These are phyloP conservation scores for Fusarium tricinctum DNA, from an alignment of 2,329 filamentous ascomycete species.

Conservation along the genomic window DNA sequence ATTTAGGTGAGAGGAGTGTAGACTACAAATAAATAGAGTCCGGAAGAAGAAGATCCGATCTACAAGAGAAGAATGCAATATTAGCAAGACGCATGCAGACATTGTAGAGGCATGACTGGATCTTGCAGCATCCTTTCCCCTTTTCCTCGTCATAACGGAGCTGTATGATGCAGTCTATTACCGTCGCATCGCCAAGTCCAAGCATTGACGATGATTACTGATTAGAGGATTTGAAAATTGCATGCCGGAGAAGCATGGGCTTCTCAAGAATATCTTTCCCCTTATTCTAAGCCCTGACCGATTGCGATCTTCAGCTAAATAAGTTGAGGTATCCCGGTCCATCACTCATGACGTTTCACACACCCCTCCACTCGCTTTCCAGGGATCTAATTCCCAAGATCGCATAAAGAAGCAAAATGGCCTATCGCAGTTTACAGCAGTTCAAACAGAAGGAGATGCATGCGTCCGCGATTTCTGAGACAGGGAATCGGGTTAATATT, in stretches of 20 bases:
- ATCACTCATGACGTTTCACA: neutral
- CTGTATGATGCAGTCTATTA: neutral
- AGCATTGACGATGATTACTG: conserved; percentile 3
- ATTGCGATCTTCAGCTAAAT: conserved; percentile 40
- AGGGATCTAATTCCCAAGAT: conserved; percentile 12
- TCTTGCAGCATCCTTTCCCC: neutral
- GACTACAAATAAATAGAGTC: neutral
- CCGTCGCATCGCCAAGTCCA: conserved; percentile 10
- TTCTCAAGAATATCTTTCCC: conserved; percentile 25
- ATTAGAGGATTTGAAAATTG: conserved; percentile 19
- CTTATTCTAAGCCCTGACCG: conserved; percentile 18
- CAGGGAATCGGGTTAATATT: conserved; percentile 3
- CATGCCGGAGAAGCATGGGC: conserved; percentile 28
- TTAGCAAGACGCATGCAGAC: neutral
- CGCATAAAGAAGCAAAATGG: conserved; percentile 3
- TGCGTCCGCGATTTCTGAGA: conserved; percentile 12
- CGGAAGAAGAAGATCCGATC: conserved; percentile 4
- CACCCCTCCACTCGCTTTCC: neutral
- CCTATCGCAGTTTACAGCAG: no score
- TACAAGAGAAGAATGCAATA: neutral
- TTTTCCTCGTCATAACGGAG: neutral
- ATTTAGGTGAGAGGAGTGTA: neutral
- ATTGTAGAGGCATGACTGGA: neutral
- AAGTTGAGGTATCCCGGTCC: conserved; percentile 7
- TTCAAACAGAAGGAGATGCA: neutral